Percentiles rank a stretch among this genome's conserved stretches.
These are phyloP conservation scores for Domatiomyces globalis DNA, from an alignment of 2,329 filamentous ascomycete species.

Conservation along the genomic window DNA sequence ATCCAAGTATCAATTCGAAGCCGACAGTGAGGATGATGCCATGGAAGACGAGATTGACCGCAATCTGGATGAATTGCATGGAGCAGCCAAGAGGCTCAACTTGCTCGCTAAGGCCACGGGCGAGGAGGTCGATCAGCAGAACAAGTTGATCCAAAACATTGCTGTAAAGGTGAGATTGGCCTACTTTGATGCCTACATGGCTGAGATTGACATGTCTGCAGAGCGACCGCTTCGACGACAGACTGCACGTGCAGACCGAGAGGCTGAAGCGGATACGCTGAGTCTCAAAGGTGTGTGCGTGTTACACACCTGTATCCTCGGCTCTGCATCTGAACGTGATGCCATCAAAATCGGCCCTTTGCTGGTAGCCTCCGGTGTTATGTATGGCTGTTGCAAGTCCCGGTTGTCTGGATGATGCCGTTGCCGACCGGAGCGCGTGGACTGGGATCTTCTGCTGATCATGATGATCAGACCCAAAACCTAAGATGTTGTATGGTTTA, in stretches of 20 bases:
- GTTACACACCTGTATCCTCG: no score
- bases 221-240: slow-evolving; percentile 19
- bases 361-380: not conserved
- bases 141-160: slow-evolving; percentile 63
- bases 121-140: slow-evolving; percentile 61
- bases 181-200: not conserved
- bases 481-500: not conserved
- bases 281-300: slow-evolving; percentile 1
- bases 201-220: slow-evolving; percentile 7
- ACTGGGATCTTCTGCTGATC: not conserved
- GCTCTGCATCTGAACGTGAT: not conserved
- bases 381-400: not conserved
- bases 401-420: not conserved
- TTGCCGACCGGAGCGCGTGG: not conserved
- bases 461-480: not conserved
- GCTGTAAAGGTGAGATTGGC: slow-evolving; percentile 50
- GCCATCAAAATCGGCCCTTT: no score
- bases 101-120: slow-evolving; percentile 59
- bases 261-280: slow-evolving; percentile 15
- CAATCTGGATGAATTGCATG: slow-evolving; percentile 46
- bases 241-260: slow-evolving; percentile 16
- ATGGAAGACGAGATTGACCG: slow-evolving; percentile 59
- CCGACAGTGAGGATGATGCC: slow-evolving; percentile 54
- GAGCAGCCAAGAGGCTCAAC: slow-evolving; percentile 56
- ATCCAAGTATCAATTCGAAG: slow-evolving; percentile 64